Conservation (phyloP, 139 green algal species). For the Pedinophyceae sp. region DNA sequence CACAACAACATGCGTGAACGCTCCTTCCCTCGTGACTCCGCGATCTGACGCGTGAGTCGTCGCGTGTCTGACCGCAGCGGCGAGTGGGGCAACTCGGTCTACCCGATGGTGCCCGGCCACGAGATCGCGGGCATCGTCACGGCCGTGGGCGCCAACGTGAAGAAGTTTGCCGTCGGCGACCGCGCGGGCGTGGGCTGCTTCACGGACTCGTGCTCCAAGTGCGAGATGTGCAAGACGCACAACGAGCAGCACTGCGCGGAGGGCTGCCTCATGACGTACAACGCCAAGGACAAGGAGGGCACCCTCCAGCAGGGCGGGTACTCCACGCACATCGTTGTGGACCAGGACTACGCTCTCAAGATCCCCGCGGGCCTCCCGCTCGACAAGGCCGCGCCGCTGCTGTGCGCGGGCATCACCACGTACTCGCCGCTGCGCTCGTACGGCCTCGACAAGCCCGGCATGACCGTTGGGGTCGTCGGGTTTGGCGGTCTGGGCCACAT, state of each 20-base stretch:
- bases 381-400: slow-evolving; percentile 41
- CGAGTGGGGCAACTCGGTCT: slow-evolving; percentile 3
- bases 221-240: slow-evolving; percentile 7
- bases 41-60: no score
- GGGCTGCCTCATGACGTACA: slow-evolving; percentile 49
- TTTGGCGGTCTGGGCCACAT: slow-evolving; percentile 45
- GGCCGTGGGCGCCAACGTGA: slow-evolving; percentile 6
- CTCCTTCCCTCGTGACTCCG: not conserved
- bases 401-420: slow-evolving; percentile 65
- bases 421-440: slow-evolving; percentile 44
- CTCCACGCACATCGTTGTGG: slow-evolving; percentile 34
- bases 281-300: slow-evolving; percentile 27
- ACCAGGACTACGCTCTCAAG: slow-evolving; percentile 25
- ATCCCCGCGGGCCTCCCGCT: slow-evolving; percentile 44
- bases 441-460: slow-evolving; percentile 54
- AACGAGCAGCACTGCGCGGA: slow-evolving; percentile 35
- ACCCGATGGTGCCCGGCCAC: slow-evolving; percentile 16
- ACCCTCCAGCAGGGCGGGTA: slow-evolving; percentile 53
- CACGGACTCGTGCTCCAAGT: slow-evolving; percentile 6
- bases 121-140: slow-evolving; percentile 11
- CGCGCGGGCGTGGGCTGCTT: slow-evolving; percentile 12
- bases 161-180: slow-evolving; percentile 11
- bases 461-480: slow-evolving; percentile 49
- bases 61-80: not conserved
- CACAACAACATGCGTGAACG: not conserved